Base-by-base conservation (phyloP, 768 basidiomycete genomes). In the Epithele typhae region DNA sequence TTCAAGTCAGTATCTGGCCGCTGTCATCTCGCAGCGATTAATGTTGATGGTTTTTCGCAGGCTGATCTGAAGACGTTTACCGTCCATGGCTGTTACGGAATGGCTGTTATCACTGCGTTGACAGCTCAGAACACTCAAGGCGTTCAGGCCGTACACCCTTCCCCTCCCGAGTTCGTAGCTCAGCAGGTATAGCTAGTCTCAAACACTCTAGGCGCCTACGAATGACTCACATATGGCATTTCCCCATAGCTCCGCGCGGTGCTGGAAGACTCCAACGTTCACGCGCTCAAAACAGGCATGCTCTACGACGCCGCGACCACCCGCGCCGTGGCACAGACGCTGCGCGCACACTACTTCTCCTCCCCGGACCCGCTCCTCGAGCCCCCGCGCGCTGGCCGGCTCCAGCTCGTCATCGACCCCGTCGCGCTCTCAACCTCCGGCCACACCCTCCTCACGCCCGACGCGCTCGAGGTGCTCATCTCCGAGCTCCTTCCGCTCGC, bases 401-500 rank as follows among this genome's bases (percentile, higher is more conserved):
- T n/a, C n/a, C n/a, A n/a, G n/a, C 67, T 93, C 17, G 78, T 95
- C 22, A 80, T 89, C 50, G 93, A 97, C 60, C 92, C 93, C 0
- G 92, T 97, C 9, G 92, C 84, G 58, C 87, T 95, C 1, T 91
- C 90, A 3, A 95, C 93, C 0, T 91, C 89, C 0, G 92, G 92
- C 2, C 88, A 93, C 59, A 78, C 74, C 6, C 73, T 97, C 1
- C 72, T 96, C 8, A 72, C 82, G 5, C 66, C 75, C 14, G 75
- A 79, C 10, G 91, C 93, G 0, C 59, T 93, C 45, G 62, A 73
- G 7, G 70, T 74, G 2, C 56, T 96, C 50, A 71, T 79, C 6
- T 46, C 65, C 0, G 73, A 82, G n/a, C 64, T 95, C 1, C 76
- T 94, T 40, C 90, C 91, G 0, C 66, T 87, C 15, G 71, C 86